Evolutionary conservation across 768 basidiomycete genomes (phyloP), one percentile per base, ranked within the genome.

Genomic region (Dendrothele bispora): DNA sequence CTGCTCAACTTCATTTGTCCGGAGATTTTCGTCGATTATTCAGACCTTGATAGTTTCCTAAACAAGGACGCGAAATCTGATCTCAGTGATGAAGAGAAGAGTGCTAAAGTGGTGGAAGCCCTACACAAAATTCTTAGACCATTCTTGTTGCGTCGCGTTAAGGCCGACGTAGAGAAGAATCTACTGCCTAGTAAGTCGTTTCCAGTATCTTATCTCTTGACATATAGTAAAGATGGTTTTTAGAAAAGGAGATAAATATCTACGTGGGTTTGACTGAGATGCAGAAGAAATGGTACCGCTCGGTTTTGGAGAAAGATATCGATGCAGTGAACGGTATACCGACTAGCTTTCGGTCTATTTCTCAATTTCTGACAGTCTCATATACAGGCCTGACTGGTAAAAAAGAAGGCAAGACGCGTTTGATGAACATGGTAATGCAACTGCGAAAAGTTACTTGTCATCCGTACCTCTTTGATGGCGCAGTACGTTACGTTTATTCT

Each of bases 341-440:
- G n/a, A 12, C 29, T 27, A 10, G 3, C 45, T 11, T 2, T 22
- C 11, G 11, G 15, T 11, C 4, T 38, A 7, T 22, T 15, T 5
- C 39, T 7, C 25, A 29, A 24, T 3, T 7, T 21, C 38, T 26
- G 40, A 38, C 50, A 29, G 50, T 3, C 30, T 3, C 18, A 11
- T n/a, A 1, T 8, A 20, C 51, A 91, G 90, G 91, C 32, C 72
- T 94, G 26, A 91, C 91, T 2, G 93, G 95, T 7, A 98, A 97
- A 79, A 98, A 98, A 63, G 97, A 99, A 64, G 95, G 95, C 46
- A 99, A 98, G 72, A 98, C 95, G 4, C 75, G 95, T 27, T 67
- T 98, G 42, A 92, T 98, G 86, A 99, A 98, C 63, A 94, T 99
- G 78, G 97, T 98, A 51, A 98, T 98, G 97, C 97, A 99, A 80